phyloP scores from a whole-genome alignment of 495 filamentous ascomycete genomes.

The Thermothielavioides terrestris region DNA sequence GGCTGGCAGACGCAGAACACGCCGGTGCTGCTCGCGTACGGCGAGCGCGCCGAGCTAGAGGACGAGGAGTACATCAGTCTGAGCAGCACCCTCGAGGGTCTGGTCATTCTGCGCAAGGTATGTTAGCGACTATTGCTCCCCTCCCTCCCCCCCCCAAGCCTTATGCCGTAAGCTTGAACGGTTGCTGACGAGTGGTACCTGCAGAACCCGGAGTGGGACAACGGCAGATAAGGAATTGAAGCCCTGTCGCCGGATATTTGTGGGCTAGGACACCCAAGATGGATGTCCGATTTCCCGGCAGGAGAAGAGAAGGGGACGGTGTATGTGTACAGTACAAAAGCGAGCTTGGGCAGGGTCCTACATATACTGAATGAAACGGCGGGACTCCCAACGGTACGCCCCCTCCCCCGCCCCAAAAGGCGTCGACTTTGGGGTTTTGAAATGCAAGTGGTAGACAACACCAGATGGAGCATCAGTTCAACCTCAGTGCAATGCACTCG shows the following conservation, averaged over 20 bases:
- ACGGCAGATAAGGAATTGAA: constrained; percentile 32
- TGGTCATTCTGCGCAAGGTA: constrained; percentile 97
- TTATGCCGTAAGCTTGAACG: neutral
- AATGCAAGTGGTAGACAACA: no score
- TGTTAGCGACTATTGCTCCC: no score
- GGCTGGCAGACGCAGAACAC: constrained; percentile 99
- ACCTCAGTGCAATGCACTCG: no score
- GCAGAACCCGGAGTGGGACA: constrained; percentile 44
- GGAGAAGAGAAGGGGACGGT: neutral
- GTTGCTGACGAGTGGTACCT: constrained; percentile 15
- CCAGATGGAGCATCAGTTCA: no score
- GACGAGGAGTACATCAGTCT: constrained; percentile 94
- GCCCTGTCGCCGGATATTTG: no score
- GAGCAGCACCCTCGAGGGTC: constrained; percentile 82
- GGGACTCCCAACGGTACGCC: no score
- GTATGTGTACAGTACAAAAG: constrained; percentile 15
- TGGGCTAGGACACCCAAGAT: neutral
- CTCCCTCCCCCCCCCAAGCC: no score
- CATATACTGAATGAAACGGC: neutral
- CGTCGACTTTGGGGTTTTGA: neutral
- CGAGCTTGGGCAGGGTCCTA: neutral
- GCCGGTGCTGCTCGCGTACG: constrained; percentile 83
- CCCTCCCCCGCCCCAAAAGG: no score
- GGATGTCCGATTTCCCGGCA: neutral
- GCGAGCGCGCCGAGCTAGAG: constrained; percentile 92